phyloP scores from a whole-genome alignment of 768 basidiomycete genomes.

The Dendrothele bispora region DNA sequence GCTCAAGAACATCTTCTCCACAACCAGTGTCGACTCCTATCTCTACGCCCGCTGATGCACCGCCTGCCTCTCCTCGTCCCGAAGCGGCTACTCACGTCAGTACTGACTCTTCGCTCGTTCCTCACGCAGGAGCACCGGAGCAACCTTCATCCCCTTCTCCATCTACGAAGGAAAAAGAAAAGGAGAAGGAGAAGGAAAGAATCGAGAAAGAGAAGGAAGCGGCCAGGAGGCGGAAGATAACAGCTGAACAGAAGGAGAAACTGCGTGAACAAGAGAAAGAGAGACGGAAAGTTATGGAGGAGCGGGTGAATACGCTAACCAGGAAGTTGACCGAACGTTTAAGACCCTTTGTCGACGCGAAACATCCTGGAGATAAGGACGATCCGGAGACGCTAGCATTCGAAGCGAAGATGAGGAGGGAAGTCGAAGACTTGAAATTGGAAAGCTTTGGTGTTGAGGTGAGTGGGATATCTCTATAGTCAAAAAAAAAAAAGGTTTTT shows the following conservation, averaged over 20 bases:
- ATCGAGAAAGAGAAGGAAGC: conserved; percentile 34
- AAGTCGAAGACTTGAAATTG: conserved; percentile 93
- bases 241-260: conserved; percentile 84
- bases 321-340: conserved; percentile 82
- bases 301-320: conserved; percentile 71
- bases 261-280: conserved; percentile 81
- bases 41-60: conserved; percentile 14
- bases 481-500: conserved; percentile 1
- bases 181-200: conserved; percentile 41
- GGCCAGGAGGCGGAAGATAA: conserved; percentile 54
- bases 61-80: conserved; percentile 11
- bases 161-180: conserved; percentile 23
- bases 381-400: conserved; percentile 85
- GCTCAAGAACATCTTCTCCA: conserved; percentile 10
- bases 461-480: conserved; percentile 18
- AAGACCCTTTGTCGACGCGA: conserved; percentile 89
- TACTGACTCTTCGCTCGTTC: conserved; percentile 16
- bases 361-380: conserved; percentile 73
- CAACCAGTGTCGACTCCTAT: conserved; percentile 15
- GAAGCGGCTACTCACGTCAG: conserved; percentile 15
- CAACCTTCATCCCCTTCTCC: conserved; percentile 10
- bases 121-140: conserved; percentile 15
- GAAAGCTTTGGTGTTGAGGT: conserved; percentile 98
- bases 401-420: conserved; percentile 71
- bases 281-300: conserved; percentile 75